These are phyloP conservation scores for Syzygium oleosum DNA, from an alignment of 345 rosid species.

Conservation along the genomic window DNA sequence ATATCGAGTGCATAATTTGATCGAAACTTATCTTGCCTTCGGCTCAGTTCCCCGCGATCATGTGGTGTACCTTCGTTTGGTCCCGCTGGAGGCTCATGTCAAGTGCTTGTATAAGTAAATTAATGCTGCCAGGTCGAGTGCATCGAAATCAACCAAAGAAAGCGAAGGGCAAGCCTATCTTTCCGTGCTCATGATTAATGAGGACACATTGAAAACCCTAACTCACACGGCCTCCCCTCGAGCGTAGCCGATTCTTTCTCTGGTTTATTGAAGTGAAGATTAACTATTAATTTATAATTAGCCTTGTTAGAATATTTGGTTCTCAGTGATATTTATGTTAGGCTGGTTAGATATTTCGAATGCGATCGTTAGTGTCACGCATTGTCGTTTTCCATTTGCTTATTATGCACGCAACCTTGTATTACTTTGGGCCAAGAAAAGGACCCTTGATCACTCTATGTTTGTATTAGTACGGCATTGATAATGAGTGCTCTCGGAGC, in stretches of 20 bases:
- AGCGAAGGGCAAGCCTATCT: background rate
- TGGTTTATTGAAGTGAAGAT: background rate
- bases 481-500: background rate
- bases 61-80: background rate
- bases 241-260: background rate
- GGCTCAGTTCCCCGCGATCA: background rate
- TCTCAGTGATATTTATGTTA: background rate
- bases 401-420: background rate
- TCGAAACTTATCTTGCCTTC: background rate
- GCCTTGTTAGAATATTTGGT: background rate
- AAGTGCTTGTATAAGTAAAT: background rate
- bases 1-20: background rate
- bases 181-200: background rate
- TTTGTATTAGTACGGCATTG: background rate
- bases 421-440: too few relatives aligned
- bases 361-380: background rate
- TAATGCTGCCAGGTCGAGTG: background rate
- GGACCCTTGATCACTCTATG: background rate
- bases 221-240: background rate
- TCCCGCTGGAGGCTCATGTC: background rate
- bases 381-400: background rate
- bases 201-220: background rate
- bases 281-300: background rate
- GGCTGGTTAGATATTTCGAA: background rate
- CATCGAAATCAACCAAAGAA: background rate